Evolutionary conservation across 495 filamentous ascomycete species (phyloP).

Genomic region (Aspergillus cavernicola): DNA sequence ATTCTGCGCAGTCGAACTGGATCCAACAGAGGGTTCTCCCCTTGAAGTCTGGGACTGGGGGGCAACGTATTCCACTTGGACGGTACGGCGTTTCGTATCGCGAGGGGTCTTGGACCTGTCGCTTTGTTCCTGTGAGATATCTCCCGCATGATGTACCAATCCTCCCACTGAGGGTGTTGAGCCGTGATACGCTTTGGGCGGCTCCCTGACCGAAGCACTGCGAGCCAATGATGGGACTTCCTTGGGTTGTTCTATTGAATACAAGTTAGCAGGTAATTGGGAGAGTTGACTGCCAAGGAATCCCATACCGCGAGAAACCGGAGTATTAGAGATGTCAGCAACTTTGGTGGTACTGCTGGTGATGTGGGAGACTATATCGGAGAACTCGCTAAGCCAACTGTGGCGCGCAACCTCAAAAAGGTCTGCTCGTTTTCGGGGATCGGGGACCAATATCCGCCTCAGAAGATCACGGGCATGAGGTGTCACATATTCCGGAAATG

Average conservation of each 20-base stretch:
- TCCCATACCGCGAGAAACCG: constrained; percentile 61
- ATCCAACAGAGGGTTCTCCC: constrained; percentile 46
- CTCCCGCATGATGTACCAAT: constrained; percentile 70
- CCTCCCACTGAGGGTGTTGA: constrained; percentile 56
- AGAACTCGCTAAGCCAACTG: constrained; percentile 96
- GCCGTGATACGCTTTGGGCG: constrained; percentile 65
- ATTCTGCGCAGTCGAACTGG: constrained; percentile 12
- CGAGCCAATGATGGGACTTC: constrained; percentile 69
- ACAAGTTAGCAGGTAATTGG: constrained; percentile 23
- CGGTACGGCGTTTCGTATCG: constrained; percentile 88
- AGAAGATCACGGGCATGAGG: constrained; percentile 93
- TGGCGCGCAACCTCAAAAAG: constrained; percentile 96
- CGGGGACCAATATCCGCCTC: constrained; percentile 90
- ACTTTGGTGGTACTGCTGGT: constrained; percentile 90
- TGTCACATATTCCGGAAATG: constrained; percentile 98
- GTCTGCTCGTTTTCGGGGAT: constrained; percentile 90
- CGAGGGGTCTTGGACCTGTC: constrained; percentile 61
- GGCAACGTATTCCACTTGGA: constrained; percentile 97
- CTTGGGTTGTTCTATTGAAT: constrained; percentile 41
- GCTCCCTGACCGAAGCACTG: constrained; percentile 89
- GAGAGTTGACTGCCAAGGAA: not conserved
- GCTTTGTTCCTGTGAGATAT: constrained; percentile 66
- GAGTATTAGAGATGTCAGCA: constrained; percentile 79
- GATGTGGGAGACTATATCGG: constrained; percentile 91
- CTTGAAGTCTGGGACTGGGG: constrained; percentile 76